These are phyloP conservation scores for Botryosphaeria dothidea DNA, from an alignment of 2,329 filamentous ascomycete species.

Conservation along the genomic window DNA sequence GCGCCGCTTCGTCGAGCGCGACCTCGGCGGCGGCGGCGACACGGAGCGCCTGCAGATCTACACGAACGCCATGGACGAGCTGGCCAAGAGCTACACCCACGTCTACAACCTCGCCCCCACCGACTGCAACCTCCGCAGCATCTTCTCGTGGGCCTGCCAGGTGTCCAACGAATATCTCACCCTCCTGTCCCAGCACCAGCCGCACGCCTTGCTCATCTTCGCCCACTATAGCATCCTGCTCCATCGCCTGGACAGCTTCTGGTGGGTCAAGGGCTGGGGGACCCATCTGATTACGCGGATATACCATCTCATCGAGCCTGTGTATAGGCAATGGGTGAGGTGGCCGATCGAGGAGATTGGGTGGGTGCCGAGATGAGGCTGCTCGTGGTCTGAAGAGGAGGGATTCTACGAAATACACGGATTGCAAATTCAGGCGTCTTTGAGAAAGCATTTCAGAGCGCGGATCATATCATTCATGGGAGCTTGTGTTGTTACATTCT, in stretches of 20 bases:
- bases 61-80: background rate
- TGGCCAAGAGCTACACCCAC: background rate
- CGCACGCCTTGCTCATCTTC: constrained; percentile 8
- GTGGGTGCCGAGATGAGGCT: constrained; percentile 11
- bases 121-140: constrained; percentile 13
- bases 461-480: background rate
- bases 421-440: too few relatives aligned
- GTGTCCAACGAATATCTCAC: constrained; percentile 14
- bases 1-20: constrained; percentile 15
- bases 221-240: constrained; percentile 9
- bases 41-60: background rate
- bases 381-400: too few relatives aligned
- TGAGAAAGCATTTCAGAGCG: background rate
- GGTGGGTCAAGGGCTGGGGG: constrained; percentile 20
- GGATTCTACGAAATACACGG: background rate
- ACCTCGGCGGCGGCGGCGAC: background rate
- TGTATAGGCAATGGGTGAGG: constrained; percentile 11
- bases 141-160: constrained; percentile 9
- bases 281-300: constrained; percentile 11
- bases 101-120: background rate
- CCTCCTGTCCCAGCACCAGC: background rate
- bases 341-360: constrained; percentile 19
- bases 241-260: constrained; percentile 13
- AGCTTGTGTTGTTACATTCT: background rate
- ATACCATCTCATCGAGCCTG: constrained; percentile 12